Conservation (phyloP, 2,329 filamentous ascomycete species). For the Colletotrichum limetticola region DNA sequence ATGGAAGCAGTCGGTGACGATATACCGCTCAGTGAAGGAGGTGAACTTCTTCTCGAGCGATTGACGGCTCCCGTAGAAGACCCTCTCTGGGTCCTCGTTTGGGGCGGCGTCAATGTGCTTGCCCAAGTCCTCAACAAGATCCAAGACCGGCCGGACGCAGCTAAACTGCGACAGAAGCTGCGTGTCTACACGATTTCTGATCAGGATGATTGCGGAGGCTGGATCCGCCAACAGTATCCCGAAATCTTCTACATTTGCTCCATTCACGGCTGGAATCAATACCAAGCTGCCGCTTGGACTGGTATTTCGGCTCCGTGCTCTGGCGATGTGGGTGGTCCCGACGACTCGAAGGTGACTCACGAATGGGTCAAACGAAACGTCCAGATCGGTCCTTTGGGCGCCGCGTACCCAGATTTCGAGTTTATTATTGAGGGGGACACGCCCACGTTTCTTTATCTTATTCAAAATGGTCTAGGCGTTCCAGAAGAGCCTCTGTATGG, state of each 20-base stretch:
- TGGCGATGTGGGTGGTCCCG: conserved; percentile 57
- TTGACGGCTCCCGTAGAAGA: conserved; percentile 42
- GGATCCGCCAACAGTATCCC: conserved; percentile 65
- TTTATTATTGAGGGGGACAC: conserved; percentile 66
- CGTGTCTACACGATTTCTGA: conserved; percentile 68
- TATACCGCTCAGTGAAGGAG: conserved; percentile 49
- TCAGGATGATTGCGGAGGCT: conserved; percentile 66
- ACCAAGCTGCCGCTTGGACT: conserved; percentile 63
- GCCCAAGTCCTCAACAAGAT: conserved; percentile 58
- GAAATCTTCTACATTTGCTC: conserved; percentile 66
- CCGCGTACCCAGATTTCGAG: conserved; percentile 56
- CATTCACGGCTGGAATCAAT: conserved; percentile 66
- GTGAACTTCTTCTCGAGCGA: conserved; percentile 51
- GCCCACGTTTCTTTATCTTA: conserved; percentile 60
- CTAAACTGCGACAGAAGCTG: conserved; percentile 51
- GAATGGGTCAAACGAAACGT: conserved; percentile 65
- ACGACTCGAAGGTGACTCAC: conserved; percentile 57
- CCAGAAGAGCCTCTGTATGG: conserved; percentile 59
- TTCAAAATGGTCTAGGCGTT: conserved; percentile 58
- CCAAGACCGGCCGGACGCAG: conserved; percentile 44
- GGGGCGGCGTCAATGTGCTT: conserved; percentile 64
- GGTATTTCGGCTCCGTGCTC: conserved; percentile 59
- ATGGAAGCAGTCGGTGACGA: conserved; percentile 45
- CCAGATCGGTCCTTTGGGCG: conserved; percentile 58
- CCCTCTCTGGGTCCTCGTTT: conserved; percentile 62